Evolutionary conservation across 306 rosid genomes (phyloP).

Genomic region (Cucurbita argyrosperma): DNA sequence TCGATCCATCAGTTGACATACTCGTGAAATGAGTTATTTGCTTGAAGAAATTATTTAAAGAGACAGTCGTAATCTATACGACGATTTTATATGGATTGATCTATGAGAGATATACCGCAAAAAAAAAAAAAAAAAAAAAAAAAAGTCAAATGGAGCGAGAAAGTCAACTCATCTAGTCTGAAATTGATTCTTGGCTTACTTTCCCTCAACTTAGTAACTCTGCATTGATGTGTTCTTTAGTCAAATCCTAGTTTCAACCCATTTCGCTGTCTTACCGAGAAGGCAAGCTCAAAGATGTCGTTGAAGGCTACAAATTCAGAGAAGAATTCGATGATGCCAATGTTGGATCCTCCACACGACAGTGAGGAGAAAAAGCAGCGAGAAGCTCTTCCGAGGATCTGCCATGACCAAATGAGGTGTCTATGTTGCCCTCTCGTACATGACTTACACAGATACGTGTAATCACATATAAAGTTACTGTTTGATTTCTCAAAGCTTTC

Average conservation of each 20-base stretch:
- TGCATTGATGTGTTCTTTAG: conserved; percentile 12
- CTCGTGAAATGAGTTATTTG: neutral
- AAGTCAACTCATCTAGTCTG: neutral
- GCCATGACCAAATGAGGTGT: conserved; percentile 84
- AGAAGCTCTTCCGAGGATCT: conserved; percentile 65
- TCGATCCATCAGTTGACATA: neutral
- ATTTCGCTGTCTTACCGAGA: neutral
- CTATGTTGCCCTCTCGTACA: conserved; percentile 72
- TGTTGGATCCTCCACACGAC: conserved; percentile 46
- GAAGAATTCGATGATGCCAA: conserved; percentile 37
- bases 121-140: too few relatives aligned
- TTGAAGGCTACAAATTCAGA: conserved; percentile 29
- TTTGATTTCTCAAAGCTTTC: neutral
- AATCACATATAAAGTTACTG: neutral
- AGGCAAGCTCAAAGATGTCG: conserved; percentile 21
- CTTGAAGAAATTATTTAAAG: neutral
- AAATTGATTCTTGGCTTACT: neutral
- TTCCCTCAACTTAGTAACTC: neutral
- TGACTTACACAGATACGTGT: conserved; percentile 66
- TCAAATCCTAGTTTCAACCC: neutral
- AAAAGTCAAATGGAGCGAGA: too few relatives aligned
- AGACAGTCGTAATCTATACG: neutral
- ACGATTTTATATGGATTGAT: neutral
- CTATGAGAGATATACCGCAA: too few relatives aligned
- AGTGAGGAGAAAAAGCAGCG: conserved; percentile 36